Percentiles rank a stretch among this genome's conserved stretches.
phyloP scores from a whole-genome alignment of 1,139 yeast species.

The Pichia sp. region DNA sequence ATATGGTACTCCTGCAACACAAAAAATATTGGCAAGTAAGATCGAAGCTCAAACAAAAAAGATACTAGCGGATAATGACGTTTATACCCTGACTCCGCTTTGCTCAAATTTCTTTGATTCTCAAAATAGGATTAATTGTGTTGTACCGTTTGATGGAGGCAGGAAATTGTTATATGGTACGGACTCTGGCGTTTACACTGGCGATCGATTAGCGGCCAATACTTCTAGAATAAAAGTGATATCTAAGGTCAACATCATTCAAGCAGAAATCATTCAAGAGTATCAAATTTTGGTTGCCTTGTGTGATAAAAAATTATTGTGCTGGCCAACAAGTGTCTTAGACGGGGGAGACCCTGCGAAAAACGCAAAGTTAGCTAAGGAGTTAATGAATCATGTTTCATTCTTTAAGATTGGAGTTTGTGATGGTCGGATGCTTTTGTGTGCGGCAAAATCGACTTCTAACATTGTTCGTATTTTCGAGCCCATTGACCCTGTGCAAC shows the following conservation, averaged over 20 bases:
- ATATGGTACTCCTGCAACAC: slow-evolving; percentile 65
- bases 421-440: slow-evolving; percentile 80
- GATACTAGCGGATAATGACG: slow-evolving; percentile 68
- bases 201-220: slow-evolving; percentile 46
- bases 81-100: slow-evolving; percentile 71
- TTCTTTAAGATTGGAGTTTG: slow-evolving; percentile 93
- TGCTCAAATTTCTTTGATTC: slow-evolving; percentile 69
- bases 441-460: slow-evolving; percentile 77
- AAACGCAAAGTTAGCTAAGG: slow-evolving; percentile 72
- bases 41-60: slow-evolving; percentile 75
- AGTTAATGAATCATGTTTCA: slow-evolving; percentile 76
- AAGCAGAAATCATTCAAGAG: slow-evolving; percentile 88
- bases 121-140: slow-evolving; percentile 82
- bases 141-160: slow-evolving; percentile 94
- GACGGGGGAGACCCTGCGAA: slow-evolving; percentile 37
- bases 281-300: slow-evolving; percentile 79
- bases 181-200: slow-evolving; percentile 83
- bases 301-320: slow-evolving; percentile 76
- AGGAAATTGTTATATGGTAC: slow-evolving; percentile 87
- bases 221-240: slow-evolving; percentile 77
- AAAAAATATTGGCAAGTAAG: slow-evolving; percentile 77
- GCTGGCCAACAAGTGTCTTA: slow-evolving; percentile 80
- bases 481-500: slow-evolving; percentile 57
- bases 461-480: slow-evolving; percentile 84
- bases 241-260: slow-evolving; percentile 74